Conservation (phyloP, 2,329 filamentous ascomycete species). For the Samsoniella hepiali region DNA sequence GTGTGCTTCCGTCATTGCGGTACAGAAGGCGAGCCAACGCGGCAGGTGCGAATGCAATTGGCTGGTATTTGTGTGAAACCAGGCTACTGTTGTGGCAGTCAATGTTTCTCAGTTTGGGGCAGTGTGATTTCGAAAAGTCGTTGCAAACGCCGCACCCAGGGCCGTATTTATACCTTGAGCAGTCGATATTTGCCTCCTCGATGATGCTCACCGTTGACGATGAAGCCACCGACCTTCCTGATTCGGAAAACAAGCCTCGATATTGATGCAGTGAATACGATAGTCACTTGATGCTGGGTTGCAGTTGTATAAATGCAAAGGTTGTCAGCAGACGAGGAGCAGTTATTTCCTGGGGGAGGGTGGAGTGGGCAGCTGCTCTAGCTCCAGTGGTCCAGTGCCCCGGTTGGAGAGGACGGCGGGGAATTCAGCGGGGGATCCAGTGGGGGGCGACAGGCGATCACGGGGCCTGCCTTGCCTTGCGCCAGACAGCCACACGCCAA, state of each 20-base stretch:
- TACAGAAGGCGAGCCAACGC: background rate
- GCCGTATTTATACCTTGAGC: background rate
- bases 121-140: too few relatives aligned
- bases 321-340: constrained; percentile 13
- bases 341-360: background rate
- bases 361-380: background rate
- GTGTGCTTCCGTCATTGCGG: constrained; percentile 15
- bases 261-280: background rate
- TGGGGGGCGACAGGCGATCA: background rate
- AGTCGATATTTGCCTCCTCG: background rate
- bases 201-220: background rate
- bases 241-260: constrained; percentile 2
- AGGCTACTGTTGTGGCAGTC: background rate
- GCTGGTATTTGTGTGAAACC: background rate
- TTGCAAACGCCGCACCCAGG: background rate
- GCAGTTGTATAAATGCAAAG: constrained; percentile 6
- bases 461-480: background rate
- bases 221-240: background rate
- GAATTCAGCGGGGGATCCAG: background rate
- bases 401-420: background rate
- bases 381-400: background rate
- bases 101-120: background rate
- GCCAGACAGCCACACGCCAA: background rate
- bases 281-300: constrained; percentile 19
- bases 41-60: background rate